A percentile compares a stretch with the other conserved stretches of the same genome.
phyloP scores from a whole-genome alignment of 129 eudicot genomes.

The Tagetes erecta region DNA sequence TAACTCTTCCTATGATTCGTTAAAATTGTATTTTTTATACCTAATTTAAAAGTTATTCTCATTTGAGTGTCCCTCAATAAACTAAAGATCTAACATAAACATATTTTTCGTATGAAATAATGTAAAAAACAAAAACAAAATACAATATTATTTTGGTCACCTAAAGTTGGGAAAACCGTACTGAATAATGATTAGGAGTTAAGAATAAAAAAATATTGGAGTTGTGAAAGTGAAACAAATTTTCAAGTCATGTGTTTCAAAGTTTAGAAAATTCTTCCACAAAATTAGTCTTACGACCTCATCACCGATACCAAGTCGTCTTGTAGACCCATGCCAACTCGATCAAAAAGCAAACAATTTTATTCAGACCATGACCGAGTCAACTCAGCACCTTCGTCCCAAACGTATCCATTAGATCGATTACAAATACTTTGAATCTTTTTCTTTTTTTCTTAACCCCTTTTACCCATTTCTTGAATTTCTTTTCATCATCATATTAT shows the following conservation, averaged over 20 bases:
- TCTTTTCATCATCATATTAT: constrained; percentile 10
- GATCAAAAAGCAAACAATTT: constrained; percentile 8
- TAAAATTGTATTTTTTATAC: too few relatives aligned
- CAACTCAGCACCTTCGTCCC: constrained; percentile 22
- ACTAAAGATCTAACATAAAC: too few relatives aligned
- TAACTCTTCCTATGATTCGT: too few relatives aligned
- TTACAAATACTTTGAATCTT: constrained; percentile 62
- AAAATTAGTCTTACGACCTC: constrained; percentile 31
- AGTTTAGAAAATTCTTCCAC: constrained; percentile 43
- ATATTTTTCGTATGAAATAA: too few relatives aligned
- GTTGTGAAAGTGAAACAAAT: constrained; percentile 23
- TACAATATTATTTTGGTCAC: not conserved
- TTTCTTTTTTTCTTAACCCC: constrained; percentile 41
- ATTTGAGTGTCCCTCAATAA: too few relatives aligned
- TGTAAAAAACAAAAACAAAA: too few relatives aligned
- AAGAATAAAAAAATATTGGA: not conserved
- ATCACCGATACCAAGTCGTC: constrained; percentile 49
- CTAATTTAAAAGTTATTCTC: too few relatives aligned
- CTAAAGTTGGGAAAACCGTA: not conserved
- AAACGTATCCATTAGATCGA: constrained; percentile 45
- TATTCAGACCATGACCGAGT: constrained; percentile 51
- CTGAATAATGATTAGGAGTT: not conserved
- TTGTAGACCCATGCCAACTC: constrained; percentile 38
- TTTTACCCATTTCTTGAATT: constrained; percentile 37
- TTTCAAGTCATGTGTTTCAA: constrained; percentile 50